phyloP scores from a whole-genome alignment of 768 basidiomycete species.

The Daedalea quercina region DNA sequence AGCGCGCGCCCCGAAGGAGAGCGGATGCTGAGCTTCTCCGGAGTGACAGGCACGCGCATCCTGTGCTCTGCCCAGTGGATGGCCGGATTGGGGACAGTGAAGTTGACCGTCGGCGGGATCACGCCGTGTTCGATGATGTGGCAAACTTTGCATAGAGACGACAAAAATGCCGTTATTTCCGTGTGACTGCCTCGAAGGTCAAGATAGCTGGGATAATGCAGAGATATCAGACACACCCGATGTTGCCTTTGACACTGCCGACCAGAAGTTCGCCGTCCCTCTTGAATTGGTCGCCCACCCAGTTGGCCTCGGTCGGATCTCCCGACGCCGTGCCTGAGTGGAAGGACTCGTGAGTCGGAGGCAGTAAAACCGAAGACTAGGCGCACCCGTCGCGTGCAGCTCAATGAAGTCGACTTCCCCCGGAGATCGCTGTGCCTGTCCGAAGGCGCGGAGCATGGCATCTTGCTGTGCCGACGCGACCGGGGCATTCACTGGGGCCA shows the following conservation, averaged over 20 bases:
- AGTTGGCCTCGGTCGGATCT: slow-evolving; percentile 46
- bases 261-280: slow-evolving; percentile 28
- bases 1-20: slow-evolving; percentile 21
- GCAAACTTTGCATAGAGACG: slow-evolving; percentile 36
- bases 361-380: neutral
- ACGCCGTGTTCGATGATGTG: slow-evolving; percentile 28
- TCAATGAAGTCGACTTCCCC: slow-evolving; percentile 42
- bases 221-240: slow-evolving; percentile 27
- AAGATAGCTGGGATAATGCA: neutral
- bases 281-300: slow-evolving; percentile 34
- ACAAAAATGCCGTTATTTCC: slow-evolving; percentile 39
- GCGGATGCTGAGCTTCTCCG: slow-evolving; percentile 20
- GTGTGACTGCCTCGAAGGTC: slow-evolving; percentile 23
- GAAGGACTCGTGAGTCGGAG: neutral
- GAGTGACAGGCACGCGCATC: slow-evolving; percentile 28
- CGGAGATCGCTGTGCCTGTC: slow-evolving; percentile 24
- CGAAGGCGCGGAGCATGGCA: slow-evolving; percentile 33
- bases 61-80: slow-evolving; percentile 34
- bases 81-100: slow-evolving; percentile 27
- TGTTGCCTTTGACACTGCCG: slow-evolving; percentile 42
- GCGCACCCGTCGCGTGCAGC: slow-evolving; percentile 41
- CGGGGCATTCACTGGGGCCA: slow-evolving; percentile 30
- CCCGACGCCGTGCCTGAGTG: slow-evolving; percentile 33
- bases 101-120: slow-evolving; percentile 38
- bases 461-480: slow-evolving; percentile 30